phyloP scores from a whole-genome alignment of 2,329 filamentous ascomycete genomes.

The Fusarium papillatum region DNA sequence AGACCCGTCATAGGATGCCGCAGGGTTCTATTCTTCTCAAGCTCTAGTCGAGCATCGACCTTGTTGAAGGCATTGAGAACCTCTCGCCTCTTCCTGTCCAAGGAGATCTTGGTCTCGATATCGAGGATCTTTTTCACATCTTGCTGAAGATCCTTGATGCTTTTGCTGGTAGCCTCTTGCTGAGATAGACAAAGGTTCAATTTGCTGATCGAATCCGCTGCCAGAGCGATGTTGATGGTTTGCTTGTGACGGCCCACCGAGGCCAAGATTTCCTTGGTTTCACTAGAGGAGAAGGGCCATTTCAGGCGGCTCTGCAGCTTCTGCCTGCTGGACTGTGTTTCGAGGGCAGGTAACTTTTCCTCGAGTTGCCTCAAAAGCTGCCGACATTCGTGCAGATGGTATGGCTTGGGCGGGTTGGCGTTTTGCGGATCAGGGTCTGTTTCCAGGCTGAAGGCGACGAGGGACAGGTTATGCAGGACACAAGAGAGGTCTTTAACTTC shows the following conservation, averaged over 20 bases:
- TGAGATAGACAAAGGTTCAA: neutral
- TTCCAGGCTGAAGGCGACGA: conserved; percentile 8
- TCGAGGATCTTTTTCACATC: conserved; percentile 4
- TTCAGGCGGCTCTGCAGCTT: neutral
- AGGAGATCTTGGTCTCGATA: neutral
- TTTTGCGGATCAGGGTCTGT: neutral
- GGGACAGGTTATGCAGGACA: neutral
- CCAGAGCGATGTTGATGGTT: conserved; percentile 5
- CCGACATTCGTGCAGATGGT: conserved; percentile 10
- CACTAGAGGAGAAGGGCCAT: conserved; percentile 12
- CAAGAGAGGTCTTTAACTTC: conserved; percentile 7
- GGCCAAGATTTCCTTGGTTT: conserved; percentile 1
- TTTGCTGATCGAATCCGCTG: conserved; percentile 3
- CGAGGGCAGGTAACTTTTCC: neutral
- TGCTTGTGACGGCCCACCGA: conserved; percentile 7
- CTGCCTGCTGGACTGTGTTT: neutral
- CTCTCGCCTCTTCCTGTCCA: neutral
- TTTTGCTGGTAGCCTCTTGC: neutral
- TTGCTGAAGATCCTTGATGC: neutral
- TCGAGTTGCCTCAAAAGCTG: neutral
- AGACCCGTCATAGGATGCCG: conserved; percentile 9
- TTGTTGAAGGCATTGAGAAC: conserved; percentile 9
- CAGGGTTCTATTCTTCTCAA: neutral
- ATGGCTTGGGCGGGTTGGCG: neutral
- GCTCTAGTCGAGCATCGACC: neutral